Percentiles rank a stretch among this genome's conserved stretches.
These are phyloP conservation scores for Artomyces pyxidatus DNA, from an alignment of 768 basidiomycete genomes.

Conservation along the genomic window DNA sequence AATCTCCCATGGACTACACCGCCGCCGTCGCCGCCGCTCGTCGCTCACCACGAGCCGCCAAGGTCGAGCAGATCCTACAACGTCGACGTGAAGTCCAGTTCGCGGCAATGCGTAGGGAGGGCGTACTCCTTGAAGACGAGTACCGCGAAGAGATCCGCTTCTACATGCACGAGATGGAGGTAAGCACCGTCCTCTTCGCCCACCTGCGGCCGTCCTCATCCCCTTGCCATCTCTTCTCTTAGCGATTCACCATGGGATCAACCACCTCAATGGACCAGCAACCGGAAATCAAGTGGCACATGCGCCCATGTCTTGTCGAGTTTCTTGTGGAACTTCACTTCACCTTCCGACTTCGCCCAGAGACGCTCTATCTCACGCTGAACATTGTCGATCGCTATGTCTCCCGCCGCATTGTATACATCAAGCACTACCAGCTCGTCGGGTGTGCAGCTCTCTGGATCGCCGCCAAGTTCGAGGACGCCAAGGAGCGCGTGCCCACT, in stretches of 20 bases:
- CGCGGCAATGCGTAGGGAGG: conserved; percentile 59
- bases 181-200: conserved; percentile 33
- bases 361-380: conserved; percentile 96
- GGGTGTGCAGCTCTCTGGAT: conserved; percentile 99
- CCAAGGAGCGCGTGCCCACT: conserved; percentile 95
- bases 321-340: conserved; percentile 99
- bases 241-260: conserved; percentile 87
- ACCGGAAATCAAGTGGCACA: conserved; percentile 98
- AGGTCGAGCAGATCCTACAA: conserved; percentile 50
- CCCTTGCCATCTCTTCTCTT: conserved; percentile 14
- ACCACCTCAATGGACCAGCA: conserved; percentile 97
- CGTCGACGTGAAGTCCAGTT: conserved; percentile 65
- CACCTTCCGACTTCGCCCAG: conserved; percentile 93
- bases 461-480: conserved; percentile 98
- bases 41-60: conserved; percentile 61
- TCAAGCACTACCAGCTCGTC: conserved; percentile 98
- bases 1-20: conserved; percentile 34
- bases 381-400: conserved; percentile 99
- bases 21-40: conserved; percentile 39
- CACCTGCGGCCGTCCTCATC: conserved; percentile 2
- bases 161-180: conserved; percentile 99
- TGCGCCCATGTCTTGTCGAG: conserved; percentile 97
- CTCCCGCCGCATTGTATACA: conserved; percentile 95
- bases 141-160: conserved; percentile 87
- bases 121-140: conserved; percentile 85